A percentile compares a stretch with the other conserved stretches of the same genome.
These are phyloP conservation scores for Penicillium coffeae DNA, from an alignment of 495 filamentous ascomycete genomes.

Conservation along the genomic window DNA sequence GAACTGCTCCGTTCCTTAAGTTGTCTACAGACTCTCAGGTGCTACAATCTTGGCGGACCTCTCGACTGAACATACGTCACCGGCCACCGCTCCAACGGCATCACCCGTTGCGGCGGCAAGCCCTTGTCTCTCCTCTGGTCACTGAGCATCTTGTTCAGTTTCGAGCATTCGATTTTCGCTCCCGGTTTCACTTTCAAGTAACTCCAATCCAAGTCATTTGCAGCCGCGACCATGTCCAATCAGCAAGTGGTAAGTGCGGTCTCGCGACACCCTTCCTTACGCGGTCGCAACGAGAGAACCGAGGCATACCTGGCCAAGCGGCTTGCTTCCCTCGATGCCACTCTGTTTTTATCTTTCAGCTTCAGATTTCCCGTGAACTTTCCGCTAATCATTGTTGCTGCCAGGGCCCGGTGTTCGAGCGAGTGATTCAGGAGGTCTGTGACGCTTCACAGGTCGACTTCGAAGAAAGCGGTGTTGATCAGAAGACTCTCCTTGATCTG, in stretches of 20 bases:
- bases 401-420: conserved; percentile 78
- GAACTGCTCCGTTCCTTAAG: not conserved
- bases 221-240: conserved; percentile 53
- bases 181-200: not conserved
- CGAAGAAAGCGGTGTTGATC: conserved; percentile 91
- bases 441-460: conserved; percentile 87
- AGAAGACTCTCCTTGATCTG: conserved; percentile 78
- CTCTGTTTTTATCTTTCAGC: too few relatives aligned
- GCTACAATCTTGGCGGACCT: not conserved
- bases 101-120: conserved; percentile 23
- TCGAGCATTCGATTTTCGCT: not conserved
- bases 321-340: not conserved
- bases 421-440: conserved; percentile 90
- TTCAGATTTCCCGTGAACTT: not conserved
- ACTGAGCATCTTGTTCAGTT: not conserved
- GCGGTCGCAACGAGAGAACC: conserved; percentile 1
- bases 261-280: conserved; percentile 18
- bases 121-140: conserved; percentile 7
- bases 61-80: conserved; percentile 5
- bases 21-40: not conserved
- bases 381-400: conserved; percentile 31
- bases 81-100: conserved; percentile 19
- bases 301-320: not conserved
- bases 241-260: conserved; percentile 58
- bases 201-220: not conserved